Evolutionary conservation across 176 grass and related monocot species (phyloP).

Genomic region (Thalia dealbata): DNA sequence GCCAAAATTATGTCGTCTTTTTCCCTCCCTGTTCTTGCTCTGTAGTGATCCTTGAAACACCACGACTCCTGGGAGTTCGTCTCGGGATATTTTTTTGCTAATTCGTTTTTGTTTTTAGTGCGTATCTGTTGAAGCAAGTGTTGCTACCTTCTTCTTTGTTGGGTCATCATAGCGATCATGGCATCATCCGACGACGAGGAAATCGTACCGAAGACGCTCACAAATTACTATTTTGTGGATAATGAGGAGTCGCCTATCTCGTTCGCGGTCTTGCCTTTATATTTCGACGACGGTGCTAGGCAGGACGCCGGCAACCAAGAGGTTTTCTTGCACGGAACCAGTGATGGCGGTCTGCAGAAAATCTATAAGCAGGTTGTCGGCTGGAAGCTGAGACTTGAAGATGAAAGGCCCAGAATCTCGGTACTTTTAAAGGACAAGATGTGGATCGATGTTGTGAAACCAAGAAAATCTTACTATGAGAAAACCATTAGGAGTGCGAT

Average conservation of each 20-base stretch:
- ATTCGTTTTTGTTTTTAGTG: too few relatives aligned
- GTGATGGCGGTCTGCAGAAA: constrained; percentile 11
- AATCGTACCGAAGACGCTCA: neutral
- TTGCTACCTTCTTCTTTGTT: neutral
- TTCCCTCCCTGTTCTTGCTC: too few relatives aligned
- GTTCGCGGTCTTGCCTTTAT: constrained; percentile 13
- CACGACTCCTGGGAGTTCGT: too few relatives aligned
- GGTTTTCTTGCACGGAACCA: constrained; percentile 15
- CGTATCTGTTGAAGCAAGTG: too few relatives aligned
- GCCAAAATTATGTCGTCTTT: too few relatives aligned
- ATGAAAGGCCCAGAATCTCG: constrained; percentile 25
- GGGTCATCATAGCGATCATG: constrained; percentile 6
- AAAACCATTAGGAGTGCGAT: constrained; percentile 30
- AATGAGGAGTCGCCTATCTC: constrained; percentile 16
- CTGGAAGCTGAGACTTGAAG: constrained; percentile 47
- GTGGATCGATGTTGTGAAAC: constrained; percentile 57
- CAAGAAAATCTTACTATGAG: constrained; percentile 37
- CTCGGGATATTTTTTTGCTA: too few relatives aligned
- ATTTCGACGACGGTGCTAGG: neutral
- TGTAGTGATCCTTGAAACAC: too few relatives aligned
- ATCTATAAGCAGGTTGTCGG: constrained; percentile 27
- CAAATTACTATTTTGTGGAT: constrained; percentile 21
- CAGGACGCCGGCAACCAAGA: neutral
- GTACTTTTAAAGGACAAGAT: constrained; percentile 31
- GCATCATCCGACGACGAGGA: constrained; percentile 19